phyloP scores from a whole-genome alignment of 2,329 filamentous ascomycete genomes.

The Teratosphaeria pseudoeucalypti region DNA sequence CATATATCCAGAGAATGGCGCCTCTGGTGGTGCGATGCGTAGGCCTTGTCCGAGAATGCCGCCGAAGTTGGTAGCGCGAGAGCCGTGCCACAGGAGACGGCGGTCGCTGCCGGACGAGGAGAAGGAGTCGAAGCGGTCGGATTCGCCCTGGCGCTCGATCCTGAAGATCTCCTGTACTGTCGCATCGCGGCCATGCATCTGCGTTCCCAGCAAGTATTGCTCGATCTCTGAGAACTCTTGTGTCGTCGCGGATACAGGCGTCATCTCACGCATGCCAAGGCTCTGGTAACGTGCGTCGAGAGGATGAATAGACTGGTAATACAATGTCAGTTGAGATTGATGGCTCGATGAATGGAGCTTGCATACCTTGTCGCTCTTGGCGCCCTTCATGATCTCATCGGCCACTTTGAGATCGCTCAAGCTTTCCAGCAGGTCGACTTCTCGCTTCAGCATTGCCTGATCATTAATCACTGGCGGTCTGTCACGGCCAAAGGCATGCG shows the following conservation, averaged over 20 bases:
- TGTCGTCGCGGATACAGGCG: conserved; percentile 48
- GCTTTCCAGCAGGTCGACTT: conserved; percentile 70
- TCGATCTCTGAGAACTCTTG: conserved; percentile 6
- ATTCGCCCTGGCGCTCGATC: conserved; percentile 65
- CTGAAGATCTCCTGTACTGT: conserved; percentile 65
- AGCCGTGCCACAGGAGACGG: conserved; percentile 80
- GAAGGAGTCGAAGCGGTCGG: conserved; percentile 53
- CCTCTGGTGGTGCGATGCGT: conserved; percentile 79
- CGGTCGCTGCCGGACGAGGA: conserved; percentile 49
- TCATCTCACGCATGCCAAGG: conserved; percentile 68
- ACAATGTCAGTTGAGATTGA: conserved; percentile 7
- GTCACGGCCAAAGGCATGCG: conserved; percentile 67
- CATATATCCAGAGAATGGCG: conserved; percentile 56
- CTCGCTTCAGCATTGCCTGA: conserved; percentile 53
- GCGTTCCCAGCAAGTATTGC: neutral
- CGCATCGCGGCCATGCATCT: neutral
- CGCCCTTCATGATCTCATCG: conserved; percentile 61
- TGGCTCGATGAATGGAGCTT: conserved; percentile 4
- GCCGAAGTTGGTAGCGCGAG: conserved; percentile 63
- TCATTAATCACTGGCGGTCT: conserved; percentile 58
- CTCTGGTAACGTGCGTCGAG: conserved; percentile 64
- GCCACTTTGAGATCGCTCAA: conserved; percentile 79
- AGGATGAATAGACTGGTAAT: conserved; percentile 38
- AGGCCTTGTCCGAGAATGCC: conserved; percentile 81
- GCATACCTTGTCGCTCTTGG: conserved; percentile 33